Conservation (phyloP, 192 early-diverging fungal species). For the Mortierella hygrophila region DNA sequence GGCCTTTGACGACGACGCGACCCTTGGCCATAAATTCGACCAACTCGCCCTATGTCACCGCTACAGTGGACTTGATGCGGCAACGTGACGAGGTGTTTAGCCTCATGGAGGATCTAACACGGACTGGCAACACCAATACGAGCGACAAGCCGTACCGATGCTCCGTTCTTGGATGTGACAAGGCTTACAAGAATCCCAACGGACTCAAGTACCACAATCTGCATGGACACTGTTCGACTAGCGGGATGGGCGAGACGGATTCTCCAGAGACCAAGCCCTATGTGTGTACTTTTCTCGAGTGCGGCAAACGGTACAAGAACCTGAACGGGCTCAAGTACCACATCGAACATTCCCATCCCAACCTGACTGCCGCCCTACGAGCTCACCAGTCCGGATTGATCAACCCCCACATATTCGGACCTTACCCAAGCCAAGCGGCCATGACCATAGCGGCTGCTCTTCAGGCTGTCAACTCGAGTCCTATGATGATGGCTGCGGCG, state of each 20-base stretch:
- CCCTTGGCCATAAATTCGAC: slow-evolving; percentile 75
- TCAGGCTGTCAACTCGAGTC: slow-evolving; percentile 21
- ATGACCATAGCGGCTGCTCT: slow-evolving; percentile 24
- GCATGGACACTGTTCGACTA: slow-evolving; percentile 88
- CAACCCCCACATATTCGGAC: slow-evolving; percentile 22
- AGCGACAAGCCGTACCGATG: slow-evolving; percentile 91
- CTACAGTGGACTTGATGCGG: slow-evolving; percentile 23
- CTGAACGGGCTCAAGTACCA: slow-evolving; percentile 85
- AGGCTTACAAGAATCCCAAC: slow-evolving; percentile 99
- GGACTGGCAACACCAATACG: not conserved
- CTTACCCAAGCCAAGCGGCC: slow-evolving; percentile 15
- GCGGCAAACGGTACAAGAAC: slow-evolving; percentile 80
- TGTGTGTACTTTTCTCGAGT: slow-evolving; percentile 73
- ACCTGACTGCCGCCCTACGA: slow-evolving; percentile 21
- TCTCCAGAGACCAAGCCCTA: slow-evolving; percentile 65
- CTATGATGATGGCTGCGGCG: slow-evolving; percentile 37
- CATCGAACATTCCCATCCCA: slow-evolving; percentile 66
- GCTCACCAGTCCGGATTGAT: slow-evolving; percentile 24
- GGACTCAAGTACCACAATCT: slow-evolving; percentile 98
- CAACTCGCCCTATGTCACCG: slow-evolving; percentile 1
- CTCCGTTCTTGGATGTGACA: slow-evolving; percentile 87
- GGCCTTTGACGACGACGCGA: not conserved
- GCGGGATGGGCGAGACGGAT: slow-evolving; percentile 24
- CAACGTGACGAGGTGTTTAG: slow-evolving; percentile 41
- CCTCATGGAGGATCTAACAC: slow-evolving; percentile 33